phyloP scores from a whole-genome alignment of 2,329 filamentous ascomycete genomes.

The Trichoderma asperellum region DNA sequence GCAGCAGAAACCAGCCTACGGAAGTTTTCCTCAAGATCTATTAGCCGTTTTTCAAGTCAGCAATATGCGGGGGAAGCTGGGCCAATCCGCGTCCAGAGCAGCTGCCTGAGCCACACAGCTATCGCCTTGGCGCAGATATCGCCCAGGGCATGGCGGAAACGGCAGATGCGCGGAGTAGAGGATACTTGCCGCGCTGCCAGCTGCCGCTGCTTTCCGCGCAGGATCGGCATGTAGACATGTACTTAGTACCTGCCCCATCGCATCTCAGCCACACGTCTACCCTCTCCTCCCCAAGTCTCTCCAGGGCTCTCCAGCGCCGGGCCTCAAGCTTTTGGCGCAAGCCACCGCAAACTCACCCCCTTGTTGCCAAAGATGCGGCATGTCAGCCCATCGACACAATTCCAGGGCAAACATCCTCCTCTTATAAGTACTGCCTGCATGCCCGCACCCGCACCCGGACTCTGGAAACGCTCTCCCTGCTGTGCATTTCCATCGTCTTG shows the following conservation, averaged over 20 bases:
- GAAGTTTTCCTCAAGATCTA: neutral
- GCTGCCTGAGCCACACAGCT: neutral
- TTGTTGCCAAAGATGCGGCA: neutral
- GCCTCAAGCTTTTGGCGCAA: neutral
- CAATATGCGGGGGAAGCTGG: constrained; percentile 2
- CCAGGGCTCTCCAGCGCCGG: neutral
- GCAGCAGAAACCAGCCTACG: neutral
- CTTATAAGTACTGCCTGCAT: neutral
- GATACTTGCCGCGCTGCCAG: neutral
- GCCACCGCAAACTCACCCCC: constrained; percentile 22
- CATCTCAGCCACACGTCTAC: constrained; percentile 2
- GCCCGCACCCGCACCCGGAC: neutral
- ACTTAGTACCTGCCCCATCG: neutral
- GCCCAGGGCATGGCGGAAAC: neutral
- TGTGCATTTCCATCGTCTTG: neutral
- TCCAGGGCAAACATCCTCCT: constrained; percentile 23
- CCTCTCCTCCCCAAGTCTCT: neutral
- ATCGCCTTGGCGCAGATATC: neutral
- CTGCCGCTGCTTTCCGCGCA: no score
- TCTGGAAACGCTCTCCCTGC: neutral
- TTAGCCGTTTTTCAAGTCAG: constrained; percentile 6
- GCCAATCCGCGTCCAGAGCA: neutral
- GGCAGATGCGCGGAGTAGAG: neutral
- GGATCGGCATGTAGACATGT: neutral
- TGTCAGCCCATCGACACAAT: constrained; percentile 13